Evolutionary conservation across 805 yeast species (phyloP).

Genomic region (Kodamaea fukazawae): DNA sequence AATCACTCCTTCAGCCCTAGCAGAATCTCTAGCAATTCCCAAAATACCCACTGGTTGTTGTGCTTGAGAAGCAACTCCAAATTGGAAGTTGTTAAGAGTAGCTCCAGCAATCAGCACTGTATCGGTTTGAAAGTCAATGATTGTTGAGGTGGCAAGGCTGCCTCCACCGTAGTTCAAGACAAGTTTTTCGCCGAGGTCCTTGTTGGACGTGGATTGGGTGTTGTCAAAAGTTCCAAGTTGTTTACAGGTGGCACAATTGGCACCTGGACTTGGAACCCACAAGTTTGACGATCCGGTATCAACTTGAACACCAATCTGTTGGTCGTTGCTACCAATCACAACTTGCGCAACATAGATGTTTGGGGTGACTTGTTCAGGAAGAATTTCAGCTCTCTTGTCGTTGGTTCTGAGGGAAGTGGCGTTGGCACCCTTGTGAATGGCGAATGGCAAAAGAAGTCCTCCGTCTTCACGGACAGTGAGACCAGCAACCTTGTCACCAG

Average conservation of each 20-base stretch:
- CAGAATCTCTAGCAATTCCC: conserved; percentile 11
- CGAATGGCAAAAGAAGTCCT: too few species aligned
- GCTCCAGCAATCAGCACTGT: conserved; percentile 6
- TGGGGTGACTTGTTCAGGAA: neutral
- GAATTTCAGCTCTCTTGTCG: conserved; percentile 1
- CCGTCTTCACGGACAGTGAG: too few species aligned
- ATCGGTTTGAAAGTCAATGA: conserved; percentile 5
- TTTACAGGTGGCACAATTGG: conserved; percentile 3
- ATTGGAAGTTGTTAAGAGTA: conserved; percentile 4
- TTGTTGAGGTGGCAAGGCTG: neutral
- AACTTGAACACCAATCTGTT: conserved; percentile 26
- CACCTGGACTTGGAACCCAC: conserved; percentile 8
- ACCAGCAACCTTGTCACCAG: too few species aligned
- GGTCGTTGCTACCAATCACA: neutral
- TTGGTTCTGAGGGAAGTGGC: too few species aligned
- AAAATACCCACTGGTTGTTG: neutral
- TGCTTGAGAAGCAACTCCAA: conserved; percentile 8
- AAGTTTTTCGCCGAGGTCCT: neutral
- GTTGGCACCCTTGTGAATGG: too few species aligned
- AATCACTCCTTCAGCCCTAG: too few species aligned
- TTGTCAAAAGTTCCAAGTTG: conserved; percentile 10
- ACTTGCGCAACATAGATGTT: neutral
- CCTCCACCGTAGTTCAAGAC: conserved; percentile 1
- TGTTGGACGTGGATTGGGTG: conserved; percentile 8
- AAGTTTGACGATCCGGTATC: conserved; percentile 14